Base-by-base conservation (phyloP, 257 asterid genomes). In the Vinca minor region DNA sequence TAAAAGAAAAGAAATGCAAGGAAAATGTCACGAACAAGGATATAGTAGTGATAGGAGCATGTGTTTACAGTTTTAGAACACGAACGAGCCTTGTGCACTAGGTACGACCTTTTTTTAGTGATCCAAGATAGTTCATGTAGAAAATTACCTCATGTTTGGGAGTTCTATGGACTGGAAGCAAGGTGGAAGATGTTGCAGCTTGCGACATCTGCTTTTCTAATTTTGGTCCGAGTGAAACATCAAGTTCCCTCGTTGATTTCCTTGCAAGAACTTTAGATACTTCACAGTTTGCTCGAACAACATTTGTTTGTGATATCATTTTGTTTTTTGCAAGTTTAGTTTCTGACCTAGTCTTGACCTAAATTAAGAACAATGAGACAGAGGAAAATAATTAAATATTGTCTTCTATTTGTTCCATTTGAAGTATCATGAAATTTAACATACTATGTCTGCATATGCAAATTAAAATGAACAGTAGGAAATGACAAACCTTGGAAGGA, bases 141-240 rank as follows among this genome's bases (percentile, higher is more conserved):
- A 63, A 59, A 62, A 58, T 52, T 59, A 88, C 96, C 92, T 79
- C 81, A 21, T 42, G 15, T 67, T 72, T 82, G 18, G 69, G 47
- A 48, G 70, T 68, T 70, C 63, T 75, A 13, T 63, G 64, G 18
- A 57, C 68, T 68, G 82, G 50, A 38, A 31, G 39, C 57, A 71
- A 68, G 56, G 39, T 68, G 17, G 62, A 56, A 69, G 74, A 62
- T 69, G 67, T 49, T 26, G 66, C 49, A 67, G 78, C 65, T 18
- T 61, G 65, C 5, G 68, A 42, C 59, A 57, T 42, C 64, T 68
- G 79, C 32, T 69, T 79, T 63, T 71, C 87, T 45, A 70, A 69
- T 49, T 67, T 72, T 14, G 71, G 42, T 77, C 73, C 76, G 58
- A 48, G 26, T 44, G 26, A 72, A 69, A 59, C 74, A 36, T 67